Conservation (phyloP, 148 eudicot species). For the Rhododendron kiyosumense region DNA sequence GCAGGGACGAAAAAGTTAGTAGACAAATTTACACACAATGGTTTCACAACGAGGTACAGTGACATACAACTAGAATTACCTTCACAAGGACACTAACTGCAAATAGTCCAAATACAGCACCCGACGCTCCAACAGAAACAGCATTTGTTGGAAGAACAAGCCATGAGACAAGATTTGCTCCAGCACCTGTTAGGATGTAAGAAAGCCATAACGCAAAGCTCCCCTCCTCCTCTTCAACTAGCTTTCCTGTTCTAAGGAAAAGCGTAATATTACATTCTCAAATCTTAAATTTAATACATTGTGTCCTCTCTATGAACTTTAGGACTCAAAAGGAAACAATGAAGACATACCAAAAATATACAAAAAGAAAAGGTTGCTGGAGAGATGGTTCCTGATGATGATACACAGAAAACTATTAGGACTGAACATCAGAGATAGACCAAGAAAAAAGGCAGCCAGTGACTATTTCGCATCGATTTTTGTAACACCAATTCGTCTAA, state of each 20-base stretch:
- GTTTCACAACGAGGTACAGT: neutral
- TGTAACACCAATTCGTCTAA: neutral
- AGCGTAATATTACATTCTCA: neutral
- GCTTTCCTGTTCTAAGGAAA: constrained; percentile 59
- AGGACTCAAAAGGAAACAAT: constrained; percentile 3
- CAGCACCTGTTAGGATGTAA: constrained; percentile 87
- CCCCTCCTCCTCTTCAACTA: constrained; percentile 98
- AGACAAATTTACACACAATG: neutral
- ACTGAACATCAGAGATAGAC: neutral
- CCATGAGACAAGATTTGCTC: constrained; percentile 98
- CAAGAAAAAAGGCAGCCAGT: neutral
- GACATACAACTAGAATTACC: constrained; percentile 28
- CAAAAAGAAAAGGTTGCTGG: constrained; percentile 96
- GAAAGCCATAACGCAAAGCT: constrained; percentile 90
- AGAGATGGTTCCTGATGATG: constrained; percentile 83
- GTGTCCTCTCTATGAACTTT: neutral
- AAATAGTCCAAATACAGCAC: constrained; percentile 96
- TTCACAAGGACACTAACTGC: constrained; percentile 96
- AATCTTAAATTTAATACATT: neutral
- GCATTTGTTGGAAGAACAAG: constrained; percentile 86
- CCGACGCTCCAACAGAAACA: constrained; percentile 95
- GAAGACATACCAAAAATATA: constrained; percentile 82
- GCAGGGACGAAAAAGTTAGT: constrained; percentile 19
- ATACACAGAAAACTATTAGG: constrained; percentile 12
- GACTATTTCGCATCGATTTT: neutral